Evolutionary conservation across 768 basidiomycete genomes (phyloP).

Genomic region (Lanmaoa rubissima): DNA sequence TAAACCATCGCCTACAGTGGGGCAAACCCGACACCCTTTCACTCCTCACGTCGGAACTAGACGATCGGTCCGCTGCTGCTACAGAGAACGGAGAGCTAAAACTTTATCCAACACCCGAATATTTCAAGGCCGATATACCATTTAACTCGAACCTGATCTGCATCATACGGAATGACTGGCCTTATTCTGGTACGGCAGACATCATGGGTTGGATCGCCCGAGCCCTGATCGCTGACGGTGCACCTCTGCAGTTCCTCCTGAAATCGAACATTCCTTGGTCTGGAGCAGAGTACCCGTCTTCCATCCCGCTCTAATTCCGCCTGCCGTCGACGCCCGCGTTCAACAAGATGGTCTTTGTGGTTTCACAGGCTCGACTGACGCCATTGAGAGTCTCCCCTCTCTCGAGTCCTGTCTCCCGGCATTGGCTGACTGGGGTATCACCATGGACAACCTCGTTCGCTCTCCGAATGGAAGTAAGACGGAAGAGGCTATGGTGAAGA

Average conservation of each 20-base stretch:
- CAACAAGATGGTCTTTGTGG: constrained; percentile 80
- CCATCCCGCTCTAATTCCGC: constrained; percentile 53
- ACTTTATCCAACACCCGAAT: constrained; percentile 37
- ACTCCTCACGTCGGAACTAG: constrained; percentile 54
- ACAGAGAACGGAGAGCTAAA: not conserved
- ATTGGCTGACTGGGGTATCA: constrained; percentile 69
- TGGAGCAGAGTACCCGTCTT: constrained; percentile 78
- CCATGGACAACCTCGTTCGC: constrained; percentile 55
- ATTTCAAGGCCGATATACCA: constrained; percentile 67
- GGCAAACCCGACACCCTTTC: constrained; percentile 65
- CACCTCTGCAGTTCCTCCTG: constrained; percentile 52
- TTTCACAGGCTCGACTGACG: constrained; percentile 62
- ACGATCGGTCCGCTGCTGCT: constrained; percentile 29
- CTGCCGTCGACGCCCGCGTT: constrained; percentile 53
- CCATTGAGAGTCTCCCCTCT: constrained; percentile 58
- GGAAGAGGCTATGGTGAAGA: constrained; percentile 49
- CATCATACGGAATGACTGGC: constrained; percentile 85
- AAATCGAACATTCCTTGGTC: constrained; percentile 71
- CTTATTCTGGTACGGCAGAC: constrained; percentile 64
- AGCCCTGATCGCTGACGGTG: not conserved
- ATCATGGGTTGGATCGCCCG: not conserved
- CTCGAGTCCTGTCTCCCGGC: constrained; percentile 58
- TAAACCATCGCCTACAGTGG: constrained; percentile 79
- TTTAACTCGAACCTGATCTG: constrained; percentile 49
- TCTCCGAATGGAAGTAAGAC: constrained; percentile 50